Evolutionary conservation across 768 basidiomycete species (phyloP), one percentile per base, ranked within the genome.

Genomic region (Pulveroboletus sp.): DNA sequence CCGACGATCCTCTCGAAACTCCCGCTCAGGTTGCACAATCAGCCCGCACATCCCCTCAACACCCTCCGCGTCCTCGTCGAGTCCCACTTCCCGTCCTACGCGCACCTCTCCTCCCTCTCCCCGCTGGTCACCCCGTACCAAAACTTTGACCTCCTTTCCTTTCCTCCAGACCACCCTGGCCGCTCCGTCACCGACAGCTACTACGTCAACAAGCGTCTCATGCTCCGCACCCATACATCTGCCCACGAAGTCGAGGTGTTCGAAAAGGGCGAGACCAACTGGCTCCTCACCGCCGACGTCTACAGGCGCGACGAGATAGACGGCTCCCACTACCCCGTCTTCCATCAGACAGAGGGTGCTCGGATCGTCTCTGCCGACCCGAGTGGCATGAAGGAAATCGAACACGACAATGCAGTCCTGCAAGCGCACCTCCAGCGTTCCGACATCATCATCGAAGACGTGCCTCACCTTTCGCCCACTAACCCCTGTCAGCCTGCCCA

Each of bases 271-370:
- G 75, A 85, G 54, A 82, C 86, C 19, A 78, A 78, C 45, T 99
- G 94, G 90, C 75, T 99, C 27, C 75, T 98, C 20, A 89, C 93
- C 9, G 94, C 97, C 25, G 97, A 99, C 72, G 97, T 99, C 44
- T 99, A 98, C 69, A 74, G 97, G 42, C 82, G 97, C 59, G 97
- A 99, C 78, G 97, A 98, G 70, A 98, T 99, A 53, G 97, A 99
- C 72, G 79, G 81, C 12, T 90, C 88, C 9, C 97, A 99, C 65
- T 97, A 97, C 66, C 97, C 97, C 6, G 90, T 97, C 32, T 99
- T 99, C 64, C 97, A 99, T 69, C 97, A 99, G 71, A 91, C 97
- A 71, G 97, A 99, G 65, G 97, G 95, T 25, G 92, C 94, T 12
- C 73, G 83, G 27, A 83, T 97, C 47, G 91, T 93, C 65, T 69